Base-by-base conservation (phyloP, 768 basidiomycete genomes). In the Amanita subjunquillea region DNA sequence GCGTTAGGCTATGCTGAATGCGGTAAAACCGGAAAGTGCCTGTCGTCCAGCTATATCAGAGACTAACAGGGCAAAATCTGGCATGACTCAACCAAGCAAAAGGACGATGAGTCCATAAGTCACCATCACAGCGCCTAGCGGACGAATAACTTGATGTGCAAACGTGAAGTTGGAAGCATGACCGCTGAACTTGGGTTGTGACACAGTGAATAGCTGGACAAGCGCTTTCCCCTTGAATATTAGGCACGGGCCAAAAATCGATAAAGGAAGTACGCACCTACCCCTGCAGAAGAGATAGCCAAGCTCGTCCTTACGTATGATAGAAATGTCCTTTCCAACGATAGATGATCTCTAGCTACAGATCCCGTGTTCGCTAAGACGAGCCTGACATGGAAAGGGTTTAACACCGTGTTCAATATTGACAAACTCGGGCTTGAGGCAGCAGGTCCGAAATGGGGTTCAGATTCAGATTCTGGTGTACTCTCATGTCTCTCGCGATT, bases 251-350 rank as follows among this genome's bases (percentile, higher is more conserved):
- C 17, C 32, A 20, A 17, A 20, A 8, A 9, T n/a, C 9, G n/a
- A 42, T 6, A 17, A 37, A 22, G 22, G 10, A 22, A 15, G 13
- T 27, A 68, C 74, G 50, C 50, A 77, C 78, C 78, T 45, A 81
- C 76, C 22, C 79, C 79, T 6, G 74, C 67, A 10, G 75, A 70
- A 2, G 77, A 69, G 13, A 79, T 63, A 1, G 74, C 72, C 30
- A 81, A 65, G 59, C 79, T 79, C 3, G 79, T 81, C 20, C 79
- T 70, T 32, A 79, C 67, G 52, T 80, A 81, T 7, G 79, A 77
- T 12, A 81, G 65, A 55, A 73, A 80, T 6, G 79, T 81, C 47
- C 79, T 64, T 56, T 81, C 79, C n/a, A 71, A 74, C 0, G 79
- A 78, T 0, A 81, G 65, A 59, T 81, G 79, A 57, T 80, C 79